Conservation (phyloP, 805 yeast species). For the Candida tallmaniae region DNA sequence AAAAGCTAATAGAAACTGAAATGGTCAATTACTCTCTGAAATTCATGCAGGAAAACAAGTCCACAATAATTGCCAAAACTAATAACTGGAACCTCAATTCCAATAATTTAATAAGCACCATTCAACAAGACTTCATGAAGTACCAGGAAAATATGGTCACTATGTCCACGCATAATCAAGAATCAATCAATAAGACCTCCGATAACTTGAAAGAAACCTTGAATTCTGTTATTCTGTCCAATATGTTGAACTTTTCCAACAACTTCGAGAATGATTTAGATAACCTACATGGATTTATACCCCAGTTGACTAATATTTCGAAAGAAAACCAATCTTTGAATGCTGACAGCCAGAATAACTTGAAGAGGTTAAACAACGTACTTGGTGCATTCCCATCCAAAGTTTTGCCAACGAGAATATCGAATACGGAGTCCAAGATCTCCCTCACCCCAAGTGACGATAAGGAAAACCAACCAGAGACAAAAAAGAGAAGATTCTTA, state of each 20-base stretch:
- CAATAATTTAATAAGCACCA: background rate
- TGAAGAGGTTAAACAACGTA: slow-evolving; percentile 1
- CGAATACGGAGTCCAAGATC: slow-evolving; percentile 5
- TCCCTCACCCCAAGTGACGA: slow-evolving; percentile 1
- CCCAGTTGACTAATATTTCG: background rate
- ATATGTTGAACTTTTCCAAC: slow-evolving; percentile 5
- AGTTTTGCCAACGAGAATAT: slow-evolving; percentile 1
- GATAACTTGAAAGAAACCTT: slow-evolving; percentile 4
- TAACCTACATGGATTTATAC: background rate
- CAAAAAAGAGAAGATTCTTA: slow-evolving; percentile 12
- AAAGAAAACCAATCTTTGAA: background rate
- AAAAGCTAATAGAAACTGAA: slow-evolving; percentile 9
- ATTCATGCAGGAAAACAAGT: slow-evolving; percentile 8
- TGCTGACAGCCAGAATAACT: background rate
- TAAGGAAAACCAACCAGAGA: slow-evolving; percentile 8
- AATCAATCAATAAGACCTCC: slow-evolving; percentile 5
- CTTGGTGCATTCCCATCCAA: slow-evolving; percentile 1
- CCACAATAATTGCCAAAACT: slow-evolving; percentile 4
- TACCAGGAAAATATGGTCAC: slow-evolving; percentile 8
- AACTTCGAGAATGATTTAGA: background rate
- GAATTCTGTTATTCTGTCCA: slow-evolving; percentile 5
- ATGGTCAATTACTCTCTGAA: slow-evolving; percentile 5
- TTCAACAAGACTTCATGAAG: slow-evolving; percentile 5
- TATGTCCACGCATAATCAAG: slow-evolving; percentile 7
- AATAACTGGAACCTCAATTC: slow-evolving; percentile 5